A percentile compares a stretch with the other conserved stretches of the same genome.
These are phyloP conservation scores for Oryza coarctata DNA, from an alignment of 176 grass and related monocot genomes.

Conservation along the genomic window DNA sequence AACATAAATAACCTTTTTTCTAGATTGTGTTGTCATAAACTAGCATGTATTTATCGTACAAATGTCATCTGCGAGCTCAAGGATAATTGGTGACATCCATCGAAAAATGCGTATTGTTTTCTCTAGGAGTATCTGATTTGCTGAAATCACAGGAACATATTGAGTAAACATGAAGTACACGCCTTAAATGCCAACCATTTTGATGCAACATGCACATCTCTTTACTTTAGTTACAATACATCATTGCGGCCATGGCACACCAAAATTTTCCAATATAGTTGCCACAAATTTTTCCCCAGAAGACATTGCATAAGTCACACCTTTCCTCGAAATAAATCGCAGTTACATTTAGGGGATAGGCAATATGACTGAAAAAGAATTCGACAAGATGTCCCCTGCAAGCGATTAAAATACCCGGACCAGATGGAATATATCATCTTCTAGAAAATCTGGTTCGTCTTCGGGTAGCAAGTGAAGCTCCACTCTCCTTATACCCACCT, in stretches of 20 bases:
- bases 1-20: background rate
- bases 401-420: background rate
- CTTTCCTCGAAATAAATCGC: background rate
- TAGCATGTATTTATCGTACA: background rate
- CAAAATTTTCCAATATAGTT: background rate
- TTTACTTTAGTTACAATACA: background rate
- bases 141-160: background rate
- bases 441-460: conserved; percentile 44
- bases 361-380: background rate
- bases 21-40: background rate
- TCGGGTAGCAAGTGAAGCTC: conserved; percentile 41
- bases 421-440: conserved; percentile 30
- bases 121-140: background rate
- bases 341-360: background rate
- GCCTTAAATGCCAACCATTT: background rate
- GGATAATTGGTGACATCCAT: background rate
- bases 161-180: background rate
- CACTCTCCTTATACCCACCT: conserved; percentile 18
- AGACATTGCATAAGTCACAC: background rate
- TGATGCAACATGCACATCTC: background rate
- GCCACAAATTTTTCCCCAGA: background rate
- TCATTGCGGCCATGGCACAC: background rate
- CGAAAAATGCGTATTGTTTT: background rate
- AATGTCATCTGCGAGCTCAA: background rate
- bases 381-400: background rate